Evolutionary conservation across 768 basidiomycete genomes (phyloP), one percentile per base, ranked within the genome.

Genomic region (Mycena crocata): DNA sequence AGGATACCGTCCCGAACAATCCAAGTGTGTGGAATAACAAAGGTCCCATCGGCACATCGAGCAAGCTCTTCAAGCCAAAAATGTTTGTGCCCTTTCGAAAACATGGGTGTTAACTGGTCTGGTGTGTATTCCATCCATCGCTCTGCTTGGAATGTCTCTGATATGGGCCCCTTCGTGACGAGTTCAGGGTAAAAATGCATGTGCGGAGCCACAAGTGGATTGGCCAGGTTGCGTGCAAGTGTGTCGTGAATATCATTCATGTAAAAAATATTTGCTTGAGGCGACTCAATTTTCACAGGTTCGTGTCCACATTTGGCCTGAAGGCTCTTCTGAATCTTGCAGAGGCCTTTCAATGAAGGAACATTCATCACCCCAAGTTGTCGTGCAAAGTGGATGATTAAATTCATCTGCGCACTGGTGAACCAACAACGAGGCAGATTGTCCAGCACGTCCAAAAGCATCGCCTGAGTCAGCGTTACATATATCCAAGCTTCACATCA

Each of bases 31-130:
- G n/a, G n/a, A n/a, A n/a, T n/a, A n/a, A 72, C 63, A 37, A 69
- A 51, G 3, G 26, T 24, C 14, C 68, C 59, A 34, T 57, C 52
- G 6, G 19, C 12, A 8, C 54, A 44, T 15, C 60, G 17, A 8
- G 63, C 58, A 19, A 71, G n/a, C 64, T 71, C 68, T 15, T 71
- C 51, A 13, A 67, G 46, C 54, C 66, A 72, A 50, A 60, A 72
- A 12, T 62, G 63, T 28, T 67, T 58, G 21, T 46, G 26, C 2
- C 69, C 69, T 10, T 49, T 24, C 12, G 48, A 44, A 32, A 42
- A 68, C 66, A 71, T 71, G 2, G 66, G 67, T 23, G 69, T 68
- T 7, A 66, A 45, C 57, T 59, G 21, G 9, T 28, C 14, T 14
- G 62, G 62, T 31, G 23, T 42, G 52, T 39, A 64, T 42, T 64